Percentiles rank a stretch among this genome's conserved stretches.
Evolutionary conservation across 192 early-diverging fungal species (phyloP).

Genomic region (Linnemannia hyalina): DNA sequence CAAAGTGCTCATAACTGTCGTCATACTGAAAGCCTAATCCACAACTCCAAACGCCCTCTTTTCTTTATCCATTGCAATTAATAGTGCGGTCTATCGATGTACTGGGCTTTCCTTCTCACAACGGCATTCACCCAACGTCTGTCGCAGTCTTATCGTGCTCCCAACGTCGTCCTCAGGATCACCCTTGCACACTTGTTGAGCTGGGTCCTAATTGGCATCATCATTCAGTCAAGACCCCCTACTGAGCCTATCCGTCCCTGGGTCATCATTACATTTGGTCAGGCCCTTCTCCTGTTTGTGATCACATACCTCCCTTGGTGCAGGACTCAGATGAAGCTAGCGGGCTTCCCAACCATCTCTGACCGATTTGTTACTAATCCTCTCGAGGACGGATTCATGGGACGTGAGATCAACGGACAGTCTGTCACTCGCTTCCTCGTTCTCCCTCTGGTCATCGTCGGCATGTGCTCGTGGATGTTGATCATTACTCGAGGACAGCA

Average conservation of each 20-base stretch:
- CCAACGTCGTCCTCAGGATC: conserved; percentile 62
- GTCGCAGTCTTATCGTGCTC: conserved; percentile 62
- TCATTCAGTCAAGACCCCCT: conserved; percentile 53
- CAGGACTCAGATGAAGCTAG: conserved; percentile 29
- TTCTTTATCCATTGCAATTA: neutral
- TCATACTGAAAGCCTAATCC: neutral
- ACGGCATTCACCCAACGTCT: conserved; percentile 62
- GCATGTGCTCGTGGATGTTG: conserved; percentile 63
- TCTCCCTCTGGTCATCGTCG: conserved; percentile 59
- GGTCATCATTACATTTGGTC: conserved; percentile 60
- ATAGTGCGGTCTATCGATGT: conserved; percentile 63
- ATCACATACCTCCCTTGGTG: conserved; percentile 47
- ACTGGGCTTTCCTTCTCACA: conserved; percentile 66
- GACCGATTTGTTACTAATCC: conserved; percentile 30
- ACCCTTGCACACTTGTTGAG: conserved; percentile 56
- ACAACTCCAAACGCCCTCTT: neutral
- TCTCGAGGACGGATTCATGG: conserved; percentile 54
- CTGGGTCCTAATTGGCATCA: conserved; percentile 58
- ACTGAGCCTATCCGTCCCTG: conserved; percentile 65
- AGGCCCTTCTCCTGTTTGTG: conserved; percentile 53
- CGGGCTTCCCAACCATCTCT: conserved; percentile 34
- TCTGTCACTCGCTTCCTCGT: conserved; percentile 45
- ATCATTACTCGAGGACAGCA: conserved; percentile 58
- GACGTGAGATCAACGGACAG: conserved; percentile 43
- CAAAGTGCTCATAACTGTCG: neutral